Percentiles rank a stretch among this genome's conserved stretches.
Evolutionary conservation across 495 filamentous ascomycete genomes (phyloP).

Genomic region (Lasiosphaeris hirsuta): DNA sequence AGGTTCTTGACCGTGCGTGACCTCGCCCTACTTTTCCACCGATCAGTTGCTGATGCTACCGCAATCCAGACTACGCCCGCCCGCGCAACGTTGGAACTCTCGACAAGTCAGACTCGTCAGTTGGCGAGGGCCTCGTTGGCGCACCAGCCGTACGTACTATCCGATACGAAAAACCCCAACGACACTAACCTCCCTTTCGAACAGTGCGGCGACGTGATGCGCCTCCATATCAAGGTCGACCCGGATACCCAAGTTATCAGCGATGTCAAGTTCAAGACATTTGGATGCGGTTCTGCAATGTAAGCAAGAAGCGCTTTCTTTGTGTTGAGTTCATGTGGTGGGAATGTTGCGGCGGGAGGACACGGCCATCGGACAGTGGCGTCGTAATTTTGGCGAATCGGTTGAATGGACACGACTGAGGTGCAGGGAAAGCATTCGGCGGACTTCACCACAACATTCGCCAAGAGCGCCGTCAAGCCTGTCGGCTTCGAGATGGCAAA

Average conservation of each 20-base stretch:
- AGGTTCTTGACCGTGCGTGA: constrained; percentile 64
- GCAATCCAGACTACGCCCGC: constrained; percentile 68
- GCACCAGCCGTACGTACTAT: constrained; percentile 62
- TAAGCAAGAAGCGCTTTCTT: constrained; percentile 14
- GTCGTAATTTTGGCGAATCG: too few species aligned
- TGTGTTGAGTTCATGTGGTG: too few species aligned
- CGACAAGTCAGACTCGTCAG: constrained; percentile 76
- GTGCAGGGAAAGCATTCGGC: too few species aligned
- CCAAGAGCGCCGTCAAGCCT: too few species aligned
- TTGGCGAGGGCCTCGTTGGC: constrained; percentile 96
- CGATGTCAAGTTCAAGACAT: constrained; percentile 89
- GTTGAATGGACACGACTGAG: too few species aligned
- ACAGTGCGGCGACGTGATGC: constrained; percentile 90
- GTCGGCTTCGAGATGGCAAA: too few species aligned
- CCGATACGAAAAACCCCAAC: background rate
- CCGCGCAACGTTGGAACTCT: constrained; percentile 95
- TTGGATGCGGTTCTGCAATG: constrained; percentile 95
- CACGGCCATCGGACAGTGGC: background rate
- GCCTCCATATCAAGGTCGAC: constrained; percentile 96
- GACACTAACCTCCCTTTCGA: constrained; percentile 16
- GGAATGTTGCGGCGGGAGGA: background rate
- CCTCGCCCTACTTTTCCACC: background rate
- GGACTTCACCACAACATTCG: too few species aligned
- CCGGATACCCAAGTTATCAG: constrained; percentile 81
- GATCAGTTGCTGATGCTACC: constrained; percentile 2